Base-by-base conservation (phyloP, 352 stramenopile genomes). In the Globisporangium acanthophoron region DNA sequence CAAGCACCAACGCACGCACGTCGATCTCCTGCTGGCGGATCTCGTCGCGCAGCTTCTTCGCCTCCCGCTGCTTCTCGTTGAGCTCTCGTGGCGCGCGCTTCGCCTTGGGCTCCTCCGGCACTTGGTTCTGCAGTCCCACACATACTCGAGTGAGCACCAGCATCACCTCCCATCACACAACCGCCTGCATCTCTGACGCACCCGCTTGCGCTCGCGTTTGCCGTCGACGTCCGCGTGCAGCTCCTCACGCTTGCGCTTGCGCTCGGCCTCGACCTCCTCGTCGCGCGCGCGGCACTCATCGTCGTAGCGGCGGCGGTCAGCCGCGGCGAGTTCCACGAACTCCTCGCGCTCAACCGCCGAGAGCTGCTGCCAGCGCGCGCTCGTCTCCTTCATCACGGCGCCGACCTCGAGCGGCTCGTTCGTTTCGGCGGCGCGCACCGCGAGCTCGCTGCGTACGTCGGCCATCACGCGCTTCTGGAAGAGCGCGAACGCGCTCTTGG, bases 191-290 rank as follows among this genome's bases (percentile, higher is more conserved):
- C 41, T 3, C 20, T 31, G 20, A 52, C 57, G 27, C 39, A 80
- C 71, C 58, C 76, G 79, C 61, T 94, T 94, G 53, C 85, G 82
- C 57, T 92, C 85, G 39, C 85, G 85, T 61, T 88, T 90, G 64
- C 85, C 85, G n/a, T 94, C 80, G 2, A 92, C 80, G 0, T 64
- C 60, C 1, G 71, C 71, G 43, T 90, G 80, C 61, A 88, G 55
- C 44, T 93, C 83, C 11, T 92, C 78, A 18, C 83, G 70, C 66
- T 92, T 93, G 43, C 74, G 68, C 48, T 87, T 82, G 40, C 80
- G 85, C 46, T 88, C 78, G 43, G 55, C 66, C 57, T 92, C 83
- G 50, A 95, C 82, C 41, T 85, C 66, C 41, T 83, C 66, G 64
- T 95, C 85, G 3, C 83, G 75, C n/a, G 67, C 64, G 41, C 80